A percentile compares a stretch with the other conserved stretches of the same genome.
Conservation (phyloP, 2,329 filamentous ascomycete species). For the Aspergillus glaucus region DNA sequence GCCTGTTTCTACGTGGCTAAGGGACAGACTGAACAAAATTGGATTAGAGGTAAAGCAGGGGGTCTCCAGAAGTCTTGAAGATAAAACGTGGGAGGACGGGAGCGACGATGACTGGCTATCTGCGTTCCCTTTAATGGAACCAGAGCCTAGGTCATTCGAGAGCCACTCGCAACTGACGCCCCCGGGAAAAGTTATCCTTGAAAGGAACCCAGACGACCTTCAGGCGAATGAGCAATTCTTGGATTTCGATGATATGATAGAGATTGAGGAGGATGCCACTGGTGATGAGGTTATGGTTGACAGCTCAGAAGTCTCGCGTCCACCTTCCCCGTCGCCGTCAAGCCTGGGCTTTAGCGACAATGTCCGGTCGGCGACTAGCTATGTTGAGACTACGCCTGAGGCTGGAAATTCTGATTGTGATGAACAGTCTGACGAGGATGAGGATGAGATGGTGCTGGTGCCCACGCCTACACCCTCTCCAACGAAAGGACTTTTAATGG, state of each 20-base stretch:
- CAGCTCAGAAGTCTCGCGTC: neutral
- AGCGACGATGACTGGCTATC: neutral
- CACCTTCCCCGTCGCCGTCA: neutral
- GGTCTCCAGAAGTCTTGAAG: neutral
- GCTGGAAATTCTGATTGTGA: neutral
- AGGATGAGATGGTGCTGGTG: slow-evolving; percentile 7
- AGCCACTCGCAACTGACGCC: neutral
- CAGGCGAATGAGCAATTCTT: neutral
- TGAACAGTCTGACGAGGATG: neutral
- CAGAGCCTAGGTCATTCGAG: neutral
- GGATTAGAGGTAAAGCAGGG: slow-evolving; percentile 6
- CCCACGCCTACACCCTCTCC: neutral
- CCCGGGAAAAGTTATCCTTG: neutral
- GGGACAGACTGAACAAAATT: slow-evolving; percentile 9
- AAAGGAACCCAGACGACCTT: neutral
- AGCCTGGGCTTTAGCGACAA: neutral
- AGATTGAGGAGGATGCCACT: neutral
- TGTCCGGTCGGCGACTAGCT: neutral
- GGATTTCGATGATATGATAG: neutral
- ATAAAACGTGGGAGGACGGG: neutral
- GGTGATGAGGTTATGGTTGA: neutral
- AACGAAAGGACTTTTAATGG: neutral
- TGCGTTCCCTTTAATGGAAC: neutral
- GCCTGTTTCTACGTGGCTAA: slow-evolving; percentile 5
- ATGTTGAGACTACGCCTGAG: neutral